phyloP scores from a whole-genome alignment of 192 early-diverging fungal species.

The Thamnidium elegans region DNA sequence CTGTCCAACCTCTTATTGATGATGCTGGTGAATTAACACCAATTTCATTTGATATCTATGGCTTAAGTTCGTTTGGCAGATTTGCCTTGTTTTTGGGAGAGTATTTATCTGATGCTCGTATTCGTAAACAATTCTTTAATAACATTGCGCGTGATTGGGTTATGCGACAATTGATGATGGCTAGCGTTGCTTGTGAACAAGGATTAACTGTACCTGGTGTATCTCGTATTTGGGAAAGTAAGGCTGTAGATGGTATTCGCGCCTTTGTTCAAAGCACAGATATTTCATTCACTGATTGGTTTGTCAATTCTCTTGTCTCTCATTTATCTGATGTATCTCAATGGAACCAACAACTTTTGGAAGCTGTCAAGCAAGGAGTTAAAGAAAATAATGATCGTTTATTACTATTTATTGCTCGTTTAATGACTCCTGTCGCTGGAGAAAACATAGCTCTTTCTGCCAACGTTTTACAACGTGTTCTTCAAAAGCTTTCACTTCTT shows the following conservation, averaged over 20 bases:
- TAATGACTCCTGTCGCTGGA: not conserved
- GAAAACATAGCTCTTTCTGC: not conserved
- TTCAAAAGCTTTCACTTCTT: not conserved
- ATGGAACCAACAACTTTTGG: conserved; percentile 2
- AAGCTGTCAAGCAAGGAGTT: not conserved
- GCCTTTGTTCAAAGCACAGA: conserved; percentile 18
- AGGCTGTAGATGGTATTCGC: conserved; percentile 5
- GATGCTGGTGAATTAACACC: conserved; percentile 25
- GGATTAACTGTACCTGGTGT: conserved; percentile 27
- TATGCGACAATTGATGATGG: conserved; percentile 30
- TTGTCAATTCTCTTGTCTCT: not conserved
- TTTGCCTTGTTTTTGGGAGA: conserved; percentile 43
- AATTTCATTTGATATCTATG: conserved; percentile 47
- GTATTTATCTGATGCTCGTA: conserved; percentile 30
- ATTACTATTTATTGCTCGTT: not conserved
- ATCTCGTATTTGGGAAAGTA: conserved; percentile 22
- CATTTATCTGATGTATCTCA: not conserved
- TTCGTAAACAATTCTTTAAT: conserved; percentile 26
- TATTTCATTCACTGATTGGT: conserved; percentile 8
- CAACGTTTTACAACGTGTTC: conserved; percentile 4
- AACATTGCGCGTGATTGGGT: conserved; percentile 36
- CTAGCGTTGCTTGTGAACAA: conserved; percentile 34
- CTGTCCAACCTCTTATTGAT: conserved; percentile 5
- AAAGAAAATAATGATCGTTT: not conserved
- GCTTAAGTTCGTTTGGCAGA: conserved; percentile 46